These are phyloP conservation scores for Chlamydomonas sp. DNA, from an alignment of 139 green algal genomes.

Conservation along the genomic window DNA sequence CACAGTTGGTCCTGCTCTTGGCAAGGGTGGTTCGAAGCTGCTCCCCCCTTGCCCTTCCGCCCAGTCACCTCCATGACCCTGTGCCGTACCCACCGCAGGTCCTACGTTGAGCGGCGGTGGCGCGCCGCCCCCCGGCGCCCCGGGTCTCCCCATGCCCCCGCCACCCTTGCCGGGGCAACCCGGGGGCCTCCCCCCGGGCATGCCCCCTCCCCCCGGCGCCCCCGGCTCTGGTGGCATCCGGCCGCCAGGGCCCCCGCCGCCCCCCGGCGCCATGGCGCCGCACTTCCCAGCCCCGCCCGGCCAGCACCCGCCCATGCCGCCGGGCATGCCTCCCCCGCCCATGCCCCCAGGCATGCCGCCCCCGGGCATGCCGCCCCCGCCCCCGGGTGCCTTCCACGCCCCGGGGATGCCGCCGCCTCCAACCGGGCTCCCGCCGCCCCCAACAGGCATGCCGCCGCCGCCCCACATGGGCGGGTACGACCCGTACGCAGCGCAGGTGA, in stretches of 20 bases:
- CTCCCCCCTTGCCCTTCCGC: too few species aligned
- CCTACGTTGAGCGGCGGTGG: not conserved
- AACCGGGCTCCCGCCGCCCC: not conserved
- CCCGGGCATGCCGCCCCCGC: constrained; percentile 18
- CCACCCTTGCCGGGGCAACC: not conserved
- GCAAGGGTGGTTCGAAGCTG: too few species aligned
- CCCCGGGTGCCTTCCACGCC: not conserved
- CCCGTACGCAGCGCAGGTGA: constrained; percentile 35
- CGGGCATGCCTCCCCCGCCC: constrained; percentile 7
- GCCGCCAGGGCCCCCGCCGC: too few species aligned
- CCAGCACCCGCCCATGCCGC: not conserved
- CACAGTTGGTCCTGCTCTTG: too few species aligned
- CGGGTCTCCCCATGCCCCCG: not conserved
- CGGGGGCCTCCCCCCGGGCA: not conserved
- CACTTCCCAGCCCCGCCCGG: not conserved
- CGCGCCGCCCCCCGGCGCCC: not conserved
- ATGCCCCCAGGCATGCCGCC: not conserved
- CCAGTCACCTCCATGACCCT: too few species aligned
- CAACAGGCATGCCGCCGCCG: too few species aligned
- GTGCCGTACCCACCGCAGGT: not conserved
- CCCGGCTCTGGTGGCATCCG: not conserved
- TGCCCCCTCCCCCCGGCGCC: not conserved
- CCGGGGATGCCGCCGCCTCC: constrained; percentile 1
- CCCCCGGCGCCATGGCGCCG: not conserved
- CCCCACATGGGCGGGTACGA: constrained; percentile 28